Conservation (phyloP, 352 stramenopile genomes). For the Globisporangium uncinulatum region DNA sequence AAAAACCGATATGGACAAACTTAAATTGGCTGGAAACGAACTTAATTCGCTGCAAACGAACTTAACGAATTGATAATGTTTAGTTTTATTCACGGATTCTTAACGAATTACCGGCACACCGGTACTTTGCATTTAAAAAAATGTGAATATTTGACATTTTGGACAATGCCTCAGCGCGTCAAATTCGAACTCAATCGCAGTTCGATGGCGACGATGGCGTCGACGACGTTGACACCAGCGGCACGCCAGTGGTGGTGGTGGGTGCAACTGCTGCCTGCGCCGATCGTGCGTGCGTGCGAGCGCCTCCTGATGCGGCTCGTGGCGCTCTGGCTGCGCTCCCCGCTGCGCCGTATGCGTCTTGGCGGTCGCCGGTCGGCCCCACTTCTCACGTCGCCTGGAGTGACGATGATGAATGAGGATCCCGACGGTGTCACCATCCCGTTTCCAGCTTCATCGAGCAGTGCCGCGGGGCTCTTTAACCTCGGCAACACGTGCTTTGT, state of each 20-base stretch:
- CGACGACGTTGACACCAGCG: not conserved
- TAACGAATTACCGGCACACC: too few relatives aligned
- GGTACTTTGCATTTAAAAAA: too few relatives aligned
- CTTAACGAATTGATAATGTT: too few relatives aligned
- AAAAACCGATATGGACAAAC: too few relatives aligned
- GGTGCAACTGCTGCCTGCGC: slow-evolving; percentile 5
- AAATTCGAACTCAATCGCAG: not conserved
- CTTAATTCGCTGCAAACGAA: too few relatives aligned
- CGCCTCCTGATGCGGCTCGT: slow-evolving; percentile 11
- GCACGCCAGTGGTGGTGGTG: slow-evolving; percentile 14
- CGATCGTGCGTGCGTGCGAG: slow-evolving; percentile 7
- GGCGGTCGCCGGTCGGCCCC: not conserved
- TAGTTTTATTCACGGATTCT: too few relatives aligned
- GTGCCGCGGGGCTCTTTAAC: slow-evolving; percentile 38
- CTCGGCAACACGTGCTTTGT: slow-evolving; percentile 73
- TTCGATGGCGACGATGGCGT: not conserved
- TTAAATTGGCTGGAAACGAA: too few relatives aligned
- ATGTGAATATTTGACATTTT: too few relatives aligned
- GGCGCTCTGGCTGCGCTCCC: slow-evolving; percentile 12
- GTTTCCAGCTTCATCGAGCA: too few relatives aligned
- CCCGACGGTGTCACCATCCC: too few relatives aligned
- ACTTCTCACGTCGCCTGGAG: not conserved
- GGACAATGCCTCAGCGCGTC: not conserved
- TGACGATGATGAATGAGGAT: not conserved
- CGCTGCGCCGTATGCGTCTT: slow-evolving; percentile 11